Evolutionary conservation across 164 flowering plant genomes (phyloP).

Genomic region (Litsea cubeba): DNA sequence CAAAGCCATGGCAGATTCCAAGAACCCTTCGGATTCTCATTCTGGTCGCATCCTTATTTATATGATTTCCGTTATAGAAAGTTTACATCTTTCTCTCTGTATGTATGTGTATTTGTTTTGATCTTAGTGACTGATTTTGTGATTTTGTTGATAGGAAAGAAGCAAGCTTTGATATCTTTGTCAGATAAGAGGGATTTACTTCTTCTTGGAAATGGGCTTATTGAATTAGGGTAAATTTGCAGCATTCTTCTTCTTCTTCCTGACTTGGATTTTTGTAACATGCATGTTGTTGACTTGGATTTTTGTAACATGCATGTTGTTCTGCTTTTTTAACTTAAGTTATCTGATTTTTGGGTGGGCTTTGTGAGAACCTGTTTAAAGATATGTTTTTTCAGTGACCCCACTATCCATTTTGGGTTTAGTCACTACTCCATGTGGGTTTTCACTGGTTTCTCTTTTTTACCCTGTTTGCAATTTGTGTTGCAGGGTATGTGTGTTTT

Average conservation of each 20-base stretch:
- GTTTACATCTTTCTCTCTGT: neutral
- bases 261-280: neutral
- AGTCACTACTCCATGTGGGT: no score
- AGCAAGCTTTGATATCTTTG: conserved; percentile 79
- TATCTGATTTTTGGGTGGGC: neutral
- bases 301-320: neutral
- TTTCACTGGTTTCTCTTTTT: no score
- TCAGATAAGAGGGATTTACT: conserved; percentile 80
- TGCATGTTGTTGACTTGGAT: neutral
- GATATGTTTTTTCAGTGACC: no score
- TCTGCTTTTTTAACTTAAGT: neutral
- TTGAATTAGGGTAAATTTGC: conserved; percentile 60
- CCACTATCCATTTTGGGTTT: no score
- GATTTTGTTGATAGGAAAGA: conserved; percentile 39
- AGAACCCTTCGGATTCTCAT: neutral
- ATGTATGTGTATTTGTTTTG: neutral
- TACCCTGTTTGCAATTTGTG: no score
- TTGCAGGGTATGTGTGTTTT: no score
- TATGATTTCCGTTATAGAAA: neutral
- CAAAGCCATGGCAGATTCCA: neutral
- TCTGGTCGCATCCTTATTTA: neutral
- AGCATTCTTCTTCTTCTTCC: neutral
- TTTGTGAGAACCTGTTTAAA: no score
- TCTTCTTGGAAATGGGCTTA: conserved; percentile 73
- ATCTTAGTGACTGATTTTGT: neutral